These are phyloP conservation scores for Boechera retrofracta DNA, from an alignment of 345 rosid species.

Conservation along the genomic window DNA sequence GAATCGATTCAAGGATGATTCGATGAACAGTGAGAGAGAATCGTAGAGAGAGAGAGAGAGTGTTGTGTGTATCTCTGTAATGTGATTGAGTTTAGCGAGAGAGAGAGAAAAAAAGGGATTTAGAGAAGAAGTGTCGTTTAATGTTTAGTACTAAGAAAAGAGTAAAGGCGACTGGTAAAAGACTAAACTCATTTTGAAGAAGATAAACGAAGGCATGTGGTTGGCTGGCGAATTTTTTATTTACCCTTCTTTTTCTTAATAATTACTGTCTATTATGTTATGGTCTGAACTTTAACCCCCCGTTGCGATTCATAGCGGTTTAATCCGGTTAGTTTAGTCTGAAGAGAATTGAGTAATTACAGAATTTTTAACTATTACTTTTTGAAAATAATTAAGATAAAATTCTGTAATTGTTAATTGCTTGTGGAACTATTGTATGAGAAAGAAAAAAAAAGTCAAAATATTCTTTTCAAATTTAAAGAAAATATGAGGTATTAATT, in stretches of 20 bases:
- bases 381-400: not conserved
- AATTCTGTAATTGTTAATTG: not conserved
- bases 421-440: not conserved
- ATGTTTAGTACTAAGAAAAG: slow-evolving; percentile 14
- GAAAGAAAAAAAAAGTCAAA: no score
- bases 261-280: slow-evolving; percentile 49
- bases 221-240: slow-evolving; percentile 30
- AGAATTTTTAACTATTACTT: not conserved
- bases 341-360: not conserved
- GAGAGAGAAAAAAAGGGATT: slow-evolving; percentile 29
- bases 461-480: not conserved
- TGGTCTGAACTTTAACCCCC: slow-evolving; percentile 27
- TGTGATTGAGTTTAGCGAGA: slow-evolving; percentile 37
- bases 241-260: slow-evolving; percentile 40
- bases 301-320: not conserved
- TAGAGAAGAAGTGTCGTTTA: slow-evolving; percentile 24
- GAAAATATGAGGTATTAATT: not conserved
- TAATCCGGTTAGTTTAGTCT: not conserved
- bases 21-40: slow-evolving; percentile 19
- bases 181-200: slow-evolving; percentile 30
- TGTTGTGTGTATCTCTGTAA: slow-evolving; percentile 1
- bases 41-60: slow-evolving; percentile 9
- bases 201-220: slow-evolving; percentile 40
- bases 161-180: slow-evolving; percentile 37
- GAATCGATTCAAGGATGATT: slow-evolving; percentile 29